Evolutionary conservation across 495 filamentous ascomycete species (phyloP).

Genomic region (Tricharina praecox): DNA sequence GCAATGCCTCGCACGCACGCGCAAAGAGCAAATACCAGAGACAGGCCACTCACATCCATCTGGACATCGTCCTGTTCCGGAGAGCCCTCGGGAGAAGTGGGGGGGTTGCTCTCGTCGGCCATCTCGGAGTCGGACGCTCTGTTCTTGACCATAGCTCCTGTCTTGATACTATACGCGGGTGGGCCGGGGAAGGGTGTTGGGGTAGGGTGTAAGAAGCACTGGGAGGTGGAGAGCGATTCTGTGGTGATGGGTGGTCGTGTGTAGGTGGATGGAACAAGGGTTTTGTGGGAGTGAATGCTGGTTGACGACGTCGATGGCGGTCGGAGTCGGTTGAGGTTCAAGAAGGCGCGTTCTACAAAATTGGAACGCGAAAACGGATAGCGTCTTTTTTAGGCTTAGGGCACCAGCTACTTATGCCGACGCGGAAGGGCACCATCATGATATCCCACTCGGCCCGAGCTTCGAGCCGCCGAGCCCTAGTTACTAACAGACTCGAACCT

Average conservation of each 20-base stretch:
- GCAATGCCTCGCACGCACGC: background rate
- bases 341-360: too few relatives aligned
- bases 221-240: background rate
- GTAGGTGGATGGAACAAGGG: too few relatives aligned
- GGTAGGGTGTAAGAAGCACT: background rate
- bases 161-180: background rate
- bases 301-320: too few relatives aligned
- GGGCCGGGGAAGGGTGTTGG: background rate
- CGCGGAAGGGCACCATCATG: too few relatives aligned
- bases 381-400: too few relatives aligned
- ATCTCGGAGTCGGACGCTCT: constrained; percentile 25
- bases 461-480: too few relatives aligned
- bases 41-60: constrained; percentile 18
- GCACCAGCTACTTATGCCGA: too few relatives aligned
- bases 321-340: too few relatives aligned
- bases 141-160: constrained; percentile 3
- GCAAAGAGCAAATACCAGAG: constrained; percentile 7
- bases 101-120: constrained; percentile 19
- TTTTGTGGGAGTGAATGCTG: too few relatives aligned
- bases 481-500: too few relatives aligned
- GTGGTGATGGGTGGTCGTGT: background rate
- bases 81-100: constrained; percentile 12
- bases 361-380: too few relatives aligned
- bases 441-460: too few relatives aligned
- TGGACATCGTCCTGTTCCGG: constrained; percentile 20